These are phyloP conservation scores for Diutina pseudorugosa DNA, from an alignment of 1,139 yeast species.

Conservation along the genomic window DNA sequence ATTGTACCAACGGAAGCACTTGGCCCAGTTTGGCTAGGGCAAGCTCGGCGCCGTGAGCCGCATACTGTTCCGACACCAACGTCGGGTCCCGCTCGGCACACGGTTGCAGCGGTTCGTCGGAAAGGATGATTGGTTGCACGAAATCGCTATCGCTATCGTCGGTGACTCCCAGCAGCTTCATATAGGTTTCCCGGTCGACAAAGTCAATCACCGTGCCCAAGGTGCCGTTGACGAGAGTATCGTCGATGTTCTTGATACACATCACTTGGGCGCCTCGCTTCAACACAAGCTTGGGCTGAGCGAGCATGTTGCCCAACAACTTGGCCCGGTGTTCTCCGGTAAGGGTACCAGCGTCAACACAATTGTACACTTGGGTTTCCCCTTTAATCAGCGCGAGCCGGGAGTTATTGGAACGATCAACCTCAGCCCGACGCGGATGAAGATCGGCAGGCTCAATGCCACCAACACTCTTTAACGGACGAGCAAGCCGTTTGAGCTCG, in stretches of 20 bases:
- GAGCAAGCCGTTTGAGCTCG: conserved; percentile 35
- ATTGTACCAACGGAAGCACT: background rate
- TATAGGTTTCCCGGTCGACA: conserved; percentile 8
- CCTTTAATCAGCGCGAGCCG: conserved; percentile 29
- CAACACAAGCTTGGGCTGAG: conserved; percentile 21
- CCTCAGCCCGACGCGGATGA: conserved; percentile 66
- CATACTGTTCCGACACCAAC: background rate
- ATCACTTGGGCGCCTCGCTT: conserved; percentile 55
- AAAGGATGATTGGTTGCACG: background rate
- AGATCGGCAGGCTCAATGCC: conserved; percentile 76
- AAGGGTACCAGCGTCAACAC: background rate
- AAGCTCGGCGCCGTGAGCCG: background rate
- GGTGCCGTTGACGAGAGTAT: conserved; percentile 41
- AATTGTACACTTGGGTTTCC: conserved; percentile 30
- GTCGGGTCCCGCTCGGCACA: background rate
- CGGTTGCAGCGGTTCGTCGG: background rate
- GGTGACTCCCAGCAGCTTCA: background rate
- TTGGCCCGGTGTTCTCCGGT: background rate
- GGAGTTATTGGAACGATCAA: conserved; percentile 49
- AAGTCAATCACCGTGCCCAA: conserved; percentile 56
- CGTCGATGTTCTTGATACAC: conserved; percentile 33
- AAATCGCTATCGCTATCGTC: background rate
- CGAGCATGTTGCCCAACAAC: background rate
- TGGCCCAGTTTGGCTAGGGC: background rate
- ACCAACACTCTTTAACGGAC: conserved; percentile 50